Evolutionary conservation across 495 filamentous ascomycete species (phyloP), one percentile per base, ranked within the genome.

Genomic region (Penicillium ucsense): DNA sequence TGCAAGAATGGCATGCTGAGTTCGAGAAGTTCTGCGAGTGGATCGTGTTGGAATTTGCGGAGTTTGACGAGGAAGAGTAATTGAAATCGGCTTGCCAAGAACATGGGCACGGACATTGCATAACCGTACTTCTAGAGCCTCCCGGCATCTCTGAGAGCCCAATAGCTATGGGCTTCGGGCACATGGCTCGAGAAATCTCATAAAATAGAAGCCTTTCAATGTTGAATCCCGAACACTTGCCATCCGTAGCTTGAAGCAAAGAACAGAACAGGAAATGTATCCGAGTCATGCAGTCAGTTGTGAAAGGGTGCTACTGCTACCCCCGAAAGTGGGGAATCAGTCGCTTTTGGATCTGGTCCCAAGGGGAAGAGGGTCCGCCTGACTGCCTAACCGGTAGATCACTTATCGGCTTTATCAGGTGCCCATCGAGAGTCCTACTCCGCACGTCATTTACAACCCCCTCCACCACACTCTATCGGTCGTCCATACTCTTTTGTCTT

Each of bases 1-100:
- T 97, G 67, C 78, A 76, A 61, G 75, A 91, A 57, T 96, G 89
- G 85, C 76, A 74, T 37, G 64, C 74, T 38, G 77, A 84, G 41
- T 96, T 91, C 81, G 92, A 98, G 68, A 72, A 77, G 51, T 98
- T 94, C 59, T 96, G 90, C 62, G 73, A 87, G 43, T 97, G 89
- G 90, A 70, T 97, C 46, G 84, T 95, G 6, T 67, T 77, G 43
- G 85, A 92, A 61, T 94, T 80, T 74, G 84, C 82, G 10, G 78
- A 83, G 39, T 73, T 78, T 54, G 70, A 68, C 29, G 67, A 67
- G 8, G 71, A 73, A 42, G 67, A 43, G 12, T 43, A 43, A 9
- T 4, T 3, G 6, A 20, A 31, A 43, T 43, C n/a, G 31, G 9
- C 28, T 9, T 31, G 27, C 9, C 29, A 41, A 20, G 20, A 20